phyloP scores from a whole-genome alignment of 164 flowering plant genomes.

The Chloranthus sessilifolius region DNA sequence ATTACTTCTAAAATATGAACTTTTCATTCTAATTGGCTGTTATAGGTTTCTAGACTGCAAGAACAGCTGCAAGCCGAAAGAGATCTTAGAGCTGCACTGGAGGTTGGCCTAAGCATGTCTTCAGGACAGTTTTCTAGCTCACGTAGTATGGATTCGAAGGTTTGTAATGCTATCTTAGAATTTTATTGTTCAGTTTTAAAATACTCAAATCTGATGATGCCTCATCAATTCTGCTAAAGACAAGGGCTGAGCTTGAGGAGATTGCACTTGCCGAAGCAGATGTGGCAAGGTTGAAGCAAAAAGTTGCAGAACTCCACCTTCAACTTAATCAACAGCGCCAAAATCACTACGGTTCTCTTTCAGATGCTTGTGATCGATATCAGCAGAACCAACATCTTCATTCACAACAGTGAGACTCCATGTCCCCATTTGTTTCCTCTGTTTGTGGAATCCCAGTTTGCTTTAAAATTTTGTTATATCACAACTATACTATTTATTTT shows the following conservation, averaged over 20 bases:
- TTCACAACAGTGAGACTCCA: conserved; percentile 61
- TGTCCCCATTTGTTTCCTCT: not conserved
- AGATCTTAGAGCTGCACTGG: conserved; percentile 93
- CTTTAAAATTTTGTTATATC: too few relatives aligned
- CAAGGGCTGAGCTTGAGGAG: conserved; percentile 98
- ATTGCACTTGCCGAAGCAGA: conserved; percentile 99
- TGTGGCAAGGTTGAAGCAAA: conserved; percentile 95
- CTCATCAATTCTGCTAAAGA: conserved; percentile 41
- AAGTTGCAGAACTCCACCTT: conserved; percentile 95
- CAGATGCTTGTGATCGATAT: conserved; percentile 70
- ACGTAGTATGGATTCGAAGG: conserved; percentile 94
- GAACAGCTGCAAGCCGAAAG: conserved; percentile 99
- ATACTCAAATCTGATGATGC: conserved; percentile 1
- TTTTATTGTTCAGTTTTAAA: not conserved
- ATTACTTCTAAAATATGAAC: too few relatives aligned
- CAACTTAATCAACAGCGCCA: conserved; percentile 96
- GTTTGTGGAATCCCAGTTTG: not conserved
- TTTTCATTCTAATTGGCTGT: not conserved
- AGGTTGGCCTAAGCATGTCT: conserved; percentile 97
- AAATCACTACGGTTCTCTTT: conserved; percentile 77
- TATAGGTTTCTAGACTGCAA: conserved; percentile 87
- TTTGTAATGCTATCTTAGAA: conserved; percentile 21
- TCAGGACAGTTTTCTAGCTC: conserved; percentile 72
- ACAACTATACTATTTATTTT: too few relatives aligned
- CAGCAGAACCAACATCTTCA: conserved; percentile 57